phyloP scores from a whole-genome alignment of 495 filamentous ascomycete genomes.

The Penicilliopsis zonata region DNA sequence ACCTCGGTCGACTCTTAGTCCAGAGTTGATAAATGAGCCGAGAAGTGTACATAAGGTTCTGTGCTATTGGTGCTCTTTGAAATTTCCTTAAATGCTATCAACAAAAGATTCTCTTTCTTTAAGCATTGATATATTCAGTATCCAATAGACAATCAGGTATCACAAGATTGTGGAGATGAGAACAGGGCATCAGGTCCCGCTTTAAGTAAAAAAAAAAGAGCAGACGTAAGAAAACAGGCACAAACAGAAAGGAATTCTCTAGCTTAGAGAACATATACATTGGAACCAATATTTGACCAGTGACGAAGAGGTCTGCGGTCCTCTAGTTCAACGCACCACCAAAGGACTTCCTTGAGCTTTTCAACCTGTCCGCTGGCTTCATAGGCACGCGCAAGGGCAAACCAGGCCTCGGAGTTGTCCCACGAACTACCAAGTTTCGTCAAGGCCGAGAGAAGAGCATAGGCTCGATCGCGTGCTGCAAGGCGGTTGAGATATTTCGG shows the following conservation, averaged over 20 bases:
- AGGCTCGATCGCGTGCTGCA: slow-evolving; percentile 78
- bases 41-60: slow-evolving; percentile 35
- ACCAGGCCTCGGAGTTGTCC: slow-evolving; percentile 94
- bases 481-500: slow-evolving; percentile 61
- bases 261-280: slow-evolving; percentile 30
- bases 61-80: slow-evolving; percentile 20
- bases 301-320: slow-evolving; percentile 35
- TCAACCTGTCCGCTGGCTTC: slow-evolving; percentile 73
- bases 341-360: slow-evolving; percentile 67
- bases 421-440: slow-evolving; percentile 82
- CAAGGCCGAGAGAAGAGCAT: slow-evolving; percentile 63
- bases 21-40: not conserved
- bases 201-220: slow-evolving; percentile 9
- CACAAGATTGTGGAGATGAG: slow-evolving; percentile 3
- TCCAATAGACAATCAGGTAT: too few species aligned
- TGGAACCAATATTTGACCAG: slow-evolving; percentile 37
- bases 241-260: slow-evolving; percentile 15
- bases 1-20: slow-evolving; percentile 1
- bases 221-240: slow-evolving; percentile 4
- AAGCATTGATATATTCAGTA: not conserved
- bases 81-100: slow-evolving; percentile 10
- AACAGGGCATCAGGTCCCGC: slow-evolving; percentile 21
- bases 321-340: slow-evolving; percentile 57
- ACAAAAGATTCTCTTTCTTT: slow-evolving; percentile 2
- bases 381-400: slow-evolving; percentile 69